These are phyloP conservation scores for Saraca asoca DNA, from an alignment of 331 rosid species.

Conservation along the genomic window DNA sequence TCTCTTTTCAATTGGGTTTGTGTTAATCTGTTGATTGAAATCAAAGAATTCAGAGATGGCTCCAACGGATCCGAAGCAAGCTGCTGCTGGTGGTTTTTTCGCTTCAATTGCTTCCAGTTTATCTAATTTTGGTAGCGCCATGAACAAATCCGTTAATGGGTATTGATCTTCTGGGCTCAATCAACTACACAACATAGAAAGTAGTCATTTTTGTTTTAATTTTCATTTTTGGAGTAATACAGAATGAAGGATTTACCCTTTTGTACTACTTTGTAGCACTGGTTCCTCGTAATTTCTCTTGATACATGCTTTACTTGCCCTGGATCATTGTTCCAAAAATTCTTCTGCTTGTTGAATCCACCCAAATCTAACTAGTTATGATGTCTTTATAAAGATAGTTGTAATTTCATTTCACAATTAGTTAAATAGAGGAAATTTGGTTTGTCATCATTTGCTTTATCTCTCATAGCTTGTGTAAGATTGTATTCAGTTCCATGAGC, in stretches of 20 bases:
- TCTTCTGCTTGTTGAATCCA: background rate
- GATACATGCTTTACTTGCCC: slow-evolving; percentile 13
- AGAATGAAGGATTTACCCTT: slow-evolving; percentile 10
- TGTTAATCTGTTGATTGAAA: slow-evolving; percentile 23
- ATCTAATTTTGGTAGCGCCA: slow-evolving; percentile 66
- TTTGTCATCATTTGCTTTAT: slow-evolving; percentile 17
- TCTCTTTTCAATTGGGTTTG: slow-evolving; percentile 33
- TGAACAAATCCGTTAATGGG: slow-evolving; percentile 91
- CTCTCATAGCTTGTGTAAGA: slow-evolving; percentile 19
- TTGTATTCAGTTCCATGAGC: slow-evolving; percentile 22
- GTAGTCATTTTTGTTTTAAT: background rate
- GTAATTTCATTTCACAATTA: background rate
- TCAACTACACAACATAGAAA: slow-evolving; percentile 2
- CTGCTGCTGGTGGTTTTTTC: slow-evolving; percentile 49
- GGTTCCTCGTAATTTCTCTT: background rate
- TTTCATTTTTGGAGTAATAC: background rate
- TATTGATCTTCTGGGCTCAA: slow-evolving; percentile 29
- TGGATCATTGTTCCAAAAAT: slow-evolving; percentile 22
- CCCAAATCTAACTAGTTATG: background rate
- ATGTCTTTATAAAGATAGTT: too few relatives aligned
- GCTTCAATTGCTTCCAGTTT: slow-evolving; percentile 55
- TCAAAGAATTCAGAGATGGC: slow-evolving; percentile 40
- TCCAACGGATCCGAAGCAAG: slow-evolving; percentile 53
- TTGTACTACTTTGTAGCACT: background rate
- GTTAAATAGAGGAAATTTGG: slow-evolving; percentile 12